Evolutionary conservation across 2,329 filamentous ascomycete genomes (phyloP).

Genomic region (Exophiala sp.): DNA sequence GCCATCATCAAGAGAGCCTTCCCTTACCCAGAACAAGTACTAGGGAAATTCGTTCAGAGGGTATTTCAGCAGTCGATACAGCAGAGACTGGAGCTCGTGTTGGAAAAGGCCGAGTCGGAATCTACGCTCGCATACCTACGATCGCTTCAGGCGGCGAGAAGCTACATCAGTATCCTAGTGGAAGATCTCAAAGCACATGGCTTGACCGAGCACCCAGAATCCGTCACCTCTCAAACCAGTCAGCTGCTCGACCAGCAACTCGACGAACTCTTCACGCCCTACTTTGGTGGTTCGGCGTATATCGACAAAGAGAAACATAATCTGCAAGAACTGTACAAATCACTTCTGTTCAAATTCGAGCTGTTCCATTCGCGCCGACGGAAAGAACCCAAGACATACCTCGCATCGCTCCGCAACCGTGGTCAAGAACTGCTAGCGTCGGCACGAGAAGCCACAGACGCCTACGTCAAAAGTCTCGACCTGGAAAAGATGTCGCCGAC

Average conservation of each 20-base stretch:
- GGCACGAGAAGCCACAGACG: constrained; percentile 62
- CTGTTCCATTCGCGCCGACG: constrained; percentile 78
- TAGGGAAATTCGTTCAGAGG: constrained; percentile 87
- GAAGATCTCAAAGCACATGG: constrained; percentile 94
- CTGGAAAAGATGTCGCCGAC: constrained; percentile 81
- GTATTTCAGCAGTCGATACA: constrained; percentile 98
- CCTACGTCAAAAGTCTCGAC: constrained; percentile 82
- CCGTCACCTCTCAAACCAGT: constrained; percentile 78
- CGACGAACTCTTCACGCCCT: constrained; percentile 61
- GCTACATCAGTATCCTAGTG: constrained; percentile 78
- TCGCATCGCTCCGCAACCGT: constrained; percentile 83
- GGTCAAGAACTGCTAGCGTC: constrained; percentile 82
- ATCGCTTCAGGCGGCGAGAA: constrained; percentile 81
- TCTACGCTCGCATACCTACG: constrained; percentile 88
- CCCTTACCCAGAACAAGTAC: constrained; percentile 89
- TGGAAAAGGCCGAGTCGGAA: constrained; percentile 87
- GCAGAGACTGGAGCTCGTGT: constrained; percentile 86
- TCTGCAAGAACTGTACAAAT: constrained; percentile 78
- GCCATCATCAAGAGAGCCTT: constrained; percentile 95
- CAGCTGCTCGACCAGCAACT: constrained; percentile 62
- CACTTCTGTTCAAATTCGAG: constrained; percentile 90
- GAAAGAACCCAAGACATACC: constrained; percentile 84
- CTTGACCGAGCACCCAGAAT: constrained; percentile 88
- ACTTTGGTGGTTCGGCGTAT: constrained; percentile 60
- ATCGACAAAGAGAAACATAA: constrained; percentile 60